Percentiles rank a stretch among this genome's conserved stretches.
These are phyloP conservation scores for Dactylellina parvicollis DNA, from an alignment of 2,329 filamentous ascomycete species.

Conservation along the genomic window DNA sequence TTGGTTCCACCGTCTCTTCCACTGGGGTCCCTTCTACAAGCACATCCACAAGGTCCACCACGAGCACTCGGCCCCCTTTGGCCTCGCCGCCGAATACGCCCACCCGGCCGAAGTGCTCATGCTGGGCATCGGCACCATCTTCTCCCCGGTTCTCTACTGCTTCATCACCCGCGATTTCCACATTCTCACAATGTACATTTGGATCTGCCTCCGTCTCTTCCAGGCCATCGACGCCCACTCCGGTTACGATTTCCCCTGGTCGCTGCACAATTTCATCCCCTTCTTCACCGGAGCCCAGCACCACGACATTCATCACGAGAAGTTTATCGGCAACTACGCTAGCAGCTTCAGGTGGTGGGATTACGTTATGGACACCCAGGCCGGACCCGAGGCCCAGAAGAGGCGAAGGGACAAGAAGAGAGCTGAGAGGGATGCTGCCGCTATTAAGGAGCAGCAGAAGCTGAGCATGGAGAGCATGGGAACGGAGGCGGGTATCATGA, in stretches of 20 bases:
- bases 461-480: conserved; percentile 34
- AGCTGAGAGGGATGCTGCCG: conserved; percentile 70
- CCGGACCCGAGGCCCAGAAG: conserved; percentile 85
- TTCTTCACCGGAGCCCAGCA: conserved; percentile 98
- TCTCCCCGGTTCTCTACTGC: conserved; percentile 83
- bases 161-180: conserved; percentile 84
- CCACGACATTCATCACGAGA: conserved; percentile 97
- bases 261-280: conserved; percentile 90
- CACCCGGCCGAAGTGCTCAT: conserved; percentile 97
- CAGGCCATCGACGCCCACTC: conserved; percentile 98
- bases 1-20: conserved; percentile 90
- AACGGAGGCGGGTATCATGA: conserved; percentile 33
- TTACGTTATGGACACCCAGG: conserved; percentile 90
- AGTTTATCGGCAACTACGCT: conserved; percentile 97
- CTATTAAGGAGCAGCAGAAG: conserved; percentile 71
- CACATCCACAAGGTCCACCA: conserved; percentile 98
- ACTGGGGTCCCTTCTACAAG: conserved; percentile 96
- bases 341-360: conserved; percentile 99
- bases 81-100: conserved; percentile 94
- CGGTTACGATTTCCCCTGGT: conserved; percentile 98
- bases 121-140: conserved; percentile 85
- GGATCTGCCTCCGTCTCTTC: conserved; percentile 92
- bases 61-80: conserved; percentile 97
- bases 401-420: conserved; percentile 81
- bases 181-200: conserved; percentile 96